Base-by-base conservation (phyloP, 2,329 filamentous ascomycete genomes). In the Clarireedia hainanense region DNA sequence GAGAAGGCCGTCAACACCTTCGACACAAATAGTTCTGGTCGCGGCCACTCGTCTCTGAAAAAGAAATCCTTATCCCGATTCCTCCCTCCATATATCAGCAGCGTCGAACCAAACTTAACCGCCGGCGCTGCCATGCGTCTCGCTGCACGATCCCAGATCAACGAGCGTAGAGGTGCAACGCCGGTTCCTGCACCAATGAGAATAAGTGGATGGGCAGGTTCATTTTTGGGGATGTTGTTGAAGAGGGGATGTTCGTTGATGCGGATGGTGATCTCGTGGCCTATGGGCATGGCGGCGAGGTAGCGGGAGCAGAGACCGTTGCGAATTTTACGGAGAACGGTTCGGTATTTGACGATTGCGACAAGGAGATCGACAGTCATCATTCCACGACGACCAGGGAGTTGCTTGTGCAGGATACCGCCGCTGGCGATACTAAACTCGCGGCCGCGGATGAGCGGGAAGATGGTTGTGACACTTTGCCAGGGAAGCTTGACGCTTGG, bases 341-440 rank as follows among this genome's bases (percentile, higher is more conserved):
- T 96, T 60, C 85, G 83, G 71, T 96, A 97, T 68, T 92, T 91
- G 58, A 99, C 91, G 55, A 97, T 85, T 0, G 94, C 91, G 43
- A 91, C 81, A 3, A 95, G 74, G 3, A 96, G 76, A 54, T 95
- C 85, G 23, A 95, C 74, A 14, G 74, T 72, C 1, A 79, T 79
- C 5, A 67, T 63, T 24, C 47, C 27, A 45, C 51, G 14, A 23
- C 10, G 47, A 1, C 51, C 43, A 49, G 57, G 20, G 61, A 61
- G 39, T 23, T 23, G 60, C 10, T 64, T 67, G 62, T 57, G 49
- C 24, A 58, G 63, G 55, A 59, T 58, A 5, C 84, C 85, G 6
- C 87, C 86, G 60, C 88, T 94, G 36, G 90, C 89, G 58, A 97
- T 91, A 70, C 91, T 96, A 69, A 96, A 99, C 64, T 95, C 88